These are phyloP conservation scores for Geotrichum carabidarum DNA, from an alignment of 1,139 yeast genomes.

Conservation along the genomic window DNA sequence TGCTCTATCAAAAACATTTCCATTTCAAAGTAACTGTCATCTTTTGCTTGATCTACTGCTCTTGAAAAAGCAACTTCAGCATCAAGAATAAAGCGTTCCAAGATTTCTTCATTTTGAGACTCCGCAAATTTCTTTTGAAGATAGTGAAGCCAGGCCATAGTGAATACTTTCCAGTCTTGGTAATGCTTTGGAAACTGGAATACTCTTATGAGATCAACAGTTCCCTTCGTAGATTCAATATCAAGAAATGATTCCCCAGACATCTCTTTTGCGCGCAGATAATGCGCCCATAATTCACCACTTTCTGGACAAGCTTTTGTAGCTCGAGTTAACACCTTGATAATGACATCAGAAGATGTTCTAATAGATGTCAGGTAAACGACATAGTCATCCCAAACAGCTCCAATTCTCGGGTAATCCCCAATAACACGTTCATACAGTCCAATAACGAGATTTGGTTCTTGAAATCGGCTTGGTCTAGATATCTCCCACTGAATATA, in stretches of 20 bases:
- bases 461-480: conserved; percentile 22
- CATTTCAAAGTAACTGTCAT: conserved; percentile 1
- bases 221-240: conserved; percentile 15
- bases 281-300: conserved; percentile 31
- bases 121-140: conserved; percentile 22
- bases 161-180: conserved; percentile 42
- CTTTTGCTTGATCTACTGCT: conserved; percentile 6
- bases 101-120: conserved; percentile 20
- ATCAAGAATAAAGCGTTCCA: conserved; percentile 23
- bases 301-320: conserved; percentile 29
- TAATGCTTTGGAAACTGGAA: conserved; percentile 18
- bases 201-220: conserved; percentile 17
- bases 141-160: conserved; percentile 35
- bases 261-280: conserved; percentile 23
- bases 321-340: conserved; percentile 26
- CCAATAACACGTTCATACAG: conserved; percentile 29
- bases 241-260: conserved; percentile 18
- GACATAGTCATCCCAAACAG: conserved; percentile 35
- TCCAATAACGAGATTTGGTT: conserved; percentile 20
- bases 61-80: conserved; percentile 7
- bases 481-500: conserved; percentile 34
- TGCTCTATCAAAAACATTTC: conserved; percentile 13
- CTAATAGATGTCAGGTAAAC: conserved; percentile 19
- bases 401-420: conserved; percentile 22
- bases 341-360: conserved; percentile 6